Conservation (phyloP, 306 rosid genomes). For the Sechiopsis laciniata region DNA sequence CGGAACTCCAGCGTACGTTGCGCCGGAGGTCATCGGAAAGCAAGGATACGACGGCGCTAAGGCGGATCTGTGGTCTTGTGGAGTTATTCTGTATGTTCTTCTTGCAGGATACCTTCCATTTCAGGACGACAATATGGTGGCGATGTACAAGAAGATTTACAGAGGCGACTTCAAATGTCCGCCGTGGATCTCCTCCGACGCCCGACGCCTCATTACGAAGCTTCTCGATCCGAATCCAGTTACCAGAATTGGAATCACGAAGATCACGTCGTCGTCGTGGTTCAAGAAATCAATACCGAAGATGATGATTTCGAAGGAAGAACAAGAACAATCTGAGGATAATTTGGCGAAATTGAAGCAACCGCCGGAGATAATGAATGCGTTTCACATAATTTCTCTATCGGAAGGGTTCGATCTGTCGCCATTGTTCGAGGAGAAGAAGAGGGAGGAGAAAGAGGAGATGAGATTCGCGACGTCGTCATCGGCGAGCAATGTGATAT, state of each 20-base stretch:
- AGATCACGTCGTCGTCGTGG: constrained; percentile 64
- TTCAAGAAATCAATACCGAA: constrained; percentile 60
- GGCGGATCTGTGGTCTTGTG: constrained; percentile 28
- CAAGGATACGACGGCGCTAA: constrained; percentile 25
- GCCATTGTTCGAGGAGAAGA: constrained; percentile 58
- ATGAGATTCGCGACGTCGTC: constrained; percentile 55
- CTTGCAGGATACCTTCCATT: constrained; percentile 79
- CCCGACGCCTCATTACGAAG: constrained; percentile 54
- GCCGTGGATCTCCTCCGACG: constrained; percentile 76
- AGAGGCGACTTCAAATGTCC: constrained; percentile 87
- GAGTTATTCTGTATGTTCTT: constrained; percentile 23
- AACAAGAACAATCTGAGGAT: constrained; percentile 31
- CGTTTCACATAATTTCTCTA: constrained; percentile 62
- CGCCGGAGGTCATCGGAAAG: constrained; percentile 28
- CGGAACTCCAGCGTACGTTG: constrained; percentile 27
- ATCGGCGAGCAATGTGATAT: constrained; percentile 61
- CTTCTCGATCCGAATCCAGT: constrained; percentile 78
- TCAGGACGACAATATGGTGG: constrained; percentile 69
- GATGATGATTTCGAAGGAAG: constrained; percentile 24
- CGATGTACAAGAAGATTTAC: constrained; percentile 77
- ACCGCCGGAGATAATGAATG: constrained; percentile 52
- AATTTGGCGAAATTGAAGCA: constrained; percentile 23
- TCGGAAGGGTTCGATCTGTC: constrained; percentile 67
- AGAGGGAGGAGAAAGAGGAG: constrained; percentile 56
- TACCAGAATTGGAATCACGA: constrained; percentile 42